These are phyloP conservation scores for Epichloe amarillans DNA, from an alignment of 2,329 filamentous ascomycete species.

Conservation along the genomic window DNA sequence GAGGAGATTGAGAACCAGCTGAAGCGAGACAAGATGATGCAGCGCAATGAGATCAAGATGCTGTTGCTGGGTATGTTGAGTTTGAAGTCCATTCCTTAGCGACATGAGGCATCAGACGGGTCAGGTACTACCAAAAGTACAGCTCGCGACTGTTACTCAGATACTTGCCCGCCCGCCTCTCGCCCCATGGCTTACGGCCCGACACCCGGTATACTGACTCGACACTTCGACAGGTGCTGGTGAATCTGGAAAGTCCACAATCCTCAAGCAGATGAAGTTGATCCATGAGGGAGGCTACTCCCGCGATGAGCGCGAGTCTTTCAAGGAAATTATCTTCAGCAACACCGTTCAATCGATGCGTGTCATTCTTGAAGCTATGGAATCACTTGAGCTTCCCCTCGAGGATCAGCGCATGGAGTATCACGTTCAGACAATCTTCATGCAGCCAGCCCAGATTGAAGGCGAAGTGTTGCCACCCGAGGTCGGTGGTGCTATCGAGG, in stretches of 20 bases:
- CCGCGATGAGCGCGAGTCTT: constrained; percentile 63
- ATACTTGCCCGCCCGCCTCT: neutral
- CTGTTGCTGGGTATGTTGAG: constrained; percentile 69
- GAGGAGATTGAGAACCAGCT: constrained; percentile 99
- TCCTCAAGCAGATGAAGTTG: constrained; percentile 59
- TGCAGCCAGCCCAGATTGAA: constrained; percentile 94
- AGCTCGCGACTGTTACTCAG: neutral
- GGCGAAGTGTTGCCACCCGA: constrained; percentile 88
- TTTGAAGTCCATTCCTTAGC: too few relatives aligned
- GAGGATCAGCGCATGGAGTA: constrained; percentile 91
- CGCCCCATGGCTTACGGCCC: too few relatives aligned
- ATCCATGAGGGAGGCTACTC: constrained; percentile 99
- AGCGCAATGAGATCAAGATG: constrained; percentile 99
- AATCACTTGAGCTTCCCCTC: constrained; percentile 62
- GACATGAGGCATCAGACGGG: neutral
- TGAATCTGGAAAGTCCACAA: constrained; percentile 55
- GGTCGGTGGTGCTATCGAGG: constrained; percentile 84
- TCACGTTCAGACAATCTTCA: constrained; percentile 96
- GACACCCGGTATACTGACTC: neutral
- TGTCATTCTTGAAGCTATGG: constrained; percentile 56
- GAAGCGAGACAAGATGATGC: constrained; percentile 96
- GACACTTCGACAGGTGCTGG: constrained; percentile 58
- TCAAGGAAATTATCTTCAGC: constrained; percentile 60
- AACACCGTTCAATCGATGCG: constrained; percentile 59
- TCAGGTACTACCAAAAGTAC: neutral